Evolutionary conservation across 148 eudicot species (phyloP), one percentile per base, ranked within the genome.

Genomic region (Rheum nobile): DNA sequence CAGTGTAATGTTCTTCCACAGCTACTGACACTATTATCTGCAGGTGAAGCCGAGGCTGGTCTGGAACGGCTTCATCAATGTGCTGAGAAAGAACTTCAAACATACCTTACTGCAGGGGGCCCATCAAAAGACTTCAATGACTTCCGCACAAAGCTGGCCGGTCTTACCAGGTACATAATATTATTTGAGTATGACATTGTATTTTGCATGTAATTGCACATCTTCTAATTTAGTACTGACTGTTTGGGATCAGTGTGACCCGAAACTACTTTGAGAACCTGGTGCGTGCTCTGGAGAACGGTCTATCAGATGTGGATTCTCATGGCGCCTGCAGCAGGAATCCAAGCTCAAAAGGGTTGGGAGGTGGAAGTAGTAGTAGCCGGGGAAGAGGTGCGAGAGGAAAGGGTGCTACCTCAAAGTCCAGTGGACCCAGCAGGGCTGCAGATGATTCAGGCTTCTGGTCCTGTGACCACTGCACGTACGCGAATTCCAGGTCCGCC

Each of bases 11-110:
- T n/a, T 4, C 13, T 34, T 4, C 41, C 28, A 11, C 63, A 14
- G 46, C 4, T 16, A 0, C 50, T 46, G 37, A 42, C 13, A 14
- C 57, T 67, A 9, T 21, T 63, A 5, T 75, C 59, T 75, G 19
- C 48, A 75, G 77, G 77, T 44, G 77, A 75, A 67, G 77, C 77
- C 21, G 61, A 73, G 82, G 85, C 96, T 82, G 97, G 97, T 71
- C 75, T 92, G 77, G 96, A 92, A 72, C 83, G 97, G 50, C 95
- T 92, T 77, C 97, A 92, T 84, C 97, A 88, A 74, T 92, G 97
- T 85, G 96, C 97, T 22, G 97, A 92, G 85, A 92, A 92, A 79
- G 97, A 92, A 75, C 83, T 92, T 41, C 88, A 86, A 75, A 78
- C 71, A 6, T 88, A 85, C 76, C 88, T 92, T 48, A 81, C 73